Conservation (phyloP, 768 basidiomycete species). For the Naganishia onofrii region DNA sequence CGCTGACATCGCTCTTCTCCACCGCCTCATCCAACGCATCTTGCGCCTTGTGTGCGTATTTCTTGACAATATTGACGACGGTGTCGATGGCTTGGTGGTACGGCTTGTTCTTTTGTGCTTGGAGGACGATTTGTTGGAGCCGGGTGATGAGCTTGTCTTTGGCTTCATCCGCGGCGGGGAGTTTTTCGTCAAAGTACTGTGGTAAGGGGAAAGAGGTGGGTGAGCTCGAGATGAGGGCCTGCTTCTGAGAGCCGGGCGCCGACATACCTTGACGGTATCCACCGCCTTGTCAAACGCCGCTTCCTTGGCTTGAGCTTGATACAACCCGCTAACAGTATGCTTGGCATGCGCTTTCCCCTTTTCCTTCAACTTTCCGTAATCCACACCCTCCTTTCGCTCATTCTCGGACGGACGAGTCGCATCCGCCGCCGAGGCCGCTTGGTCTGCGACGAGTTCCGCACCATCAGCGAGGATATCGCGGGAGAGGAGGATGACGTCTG, state of each 20-base stretch:
- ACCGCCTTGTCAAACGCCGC: constrained; percentile 42
- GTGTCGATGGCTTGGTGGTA: constrained; percentile 52
- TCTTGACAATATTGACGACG: constrained; percentile 51
- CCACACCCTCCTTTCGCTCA: constrained; percentile 50
- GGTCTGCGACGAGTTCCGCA: constrained; percentile 50
- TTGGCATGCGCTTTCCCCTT: constrained; percentile 50
- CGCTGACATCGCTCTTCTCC: constrained; percentile 45
- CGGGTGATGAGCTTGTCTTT: constrained; percentile 52
- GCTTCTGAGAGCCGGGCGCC: no score
- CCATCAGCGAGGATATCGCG: constrained; percentile 54
- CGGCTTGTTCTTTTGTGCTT: constrained; percentile 50
- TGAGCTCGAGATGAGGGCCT: no score
- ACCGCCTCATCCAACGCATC: constrained; percentile 47
- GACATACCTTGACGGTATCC: constrained; percentile 34
- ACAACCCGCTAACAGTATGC: constrained; percentile 46
- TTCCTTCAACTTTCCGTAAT: constrained; percentile 44
- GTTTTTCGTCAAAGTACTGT: constrained; percentile 53
- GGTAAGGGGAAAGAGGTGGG: no score
- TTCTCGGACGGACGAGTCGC: constrained; percentile 42
- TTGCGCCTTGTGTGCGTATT: constrained; percentile 52
- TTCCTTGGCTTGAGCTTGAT: constrained; percentile 50
- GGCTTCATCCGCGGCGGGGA: constrained; percentile 51
- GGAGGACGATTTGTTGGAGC: constrained; percentile 50
- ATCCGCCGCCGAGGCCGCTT: constrained; percentile 50
- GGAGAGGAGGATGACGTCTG: constrained; percentile 50